phyloP scores from a whole-genome alignment of 2,329 filamentous ascomycete species.

The Neonectria punicea region DNA sequence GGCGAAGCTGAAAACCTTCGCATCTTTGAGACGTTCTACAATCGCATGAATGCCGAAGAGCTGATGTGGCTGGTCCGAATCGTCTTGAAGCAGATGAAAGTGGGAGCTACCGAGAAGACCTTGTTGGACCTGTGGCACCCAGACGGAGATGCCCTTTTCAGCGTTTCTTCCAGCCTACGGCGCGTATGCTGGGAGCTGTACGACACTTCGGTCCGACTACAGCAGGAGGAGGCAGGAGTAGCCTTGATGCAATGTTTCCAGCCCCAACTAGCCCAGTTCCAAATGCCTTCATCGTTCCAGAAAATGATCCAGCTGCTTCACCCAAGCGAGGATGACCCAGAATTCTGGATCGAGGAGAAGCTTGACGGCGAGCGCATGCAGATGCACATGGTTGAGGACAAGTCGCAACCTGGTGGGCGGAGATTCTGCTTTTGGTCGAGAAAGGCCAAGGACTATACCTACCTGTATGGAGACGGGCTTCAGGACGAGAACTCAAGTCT shows the following conservation, averaged over 20 bases:
- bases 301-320: slow-evolving; percentile 78
- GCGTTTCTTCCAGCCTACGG: slow-evolving; percentile 88
- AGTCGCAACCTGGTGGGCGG: slow-evolving; percentile 72
- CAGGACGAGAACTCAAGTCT: slow-evolving; percentile 79
- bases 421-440: slow-evolving; percentile 92
- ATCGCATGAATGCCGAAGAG: slow-evolving; percentile 92
- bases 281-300: slow-evolving; percentile 80
- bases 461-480: slow-evolving; percentile 85
- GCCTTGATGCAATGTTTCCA: slow-evolving; percentile 95
- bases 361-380: slow-evolving; percentile 98
- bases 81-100: slow-evolving; percentile 80
- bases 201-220: slow-evolving; percentile 77
- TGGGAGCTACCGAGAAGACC: slow-evolving; percentile 86
- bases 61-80: slow-evolving; percentile 95
- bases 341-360: slow-evolving; percentile 99
- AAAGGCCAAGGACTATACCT: slow-evolving; percentile 96
- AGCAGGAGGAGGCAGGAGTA: slow-evolving; percentile 79
- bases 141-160: slow-evolving; percentile 82
- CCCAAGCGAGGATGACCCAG: slow-evolving; percentile 73
- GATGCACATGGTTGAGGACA: slow-evolving; percentile 86
- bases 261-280: slow-evolving; percentile 92
- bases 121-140: slow-evolving; percentile 86
- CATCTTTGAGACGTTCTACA: slow-evolving; percentile 86
- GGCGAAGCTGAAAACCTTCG: slow-evolving; percentile 87
- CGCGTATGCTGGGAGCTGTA: slow-evolving; percentile 95